Conservation (phyloP, 2,329 filamentous ascomycete species). For the Lachnellula suecica region DNA sequence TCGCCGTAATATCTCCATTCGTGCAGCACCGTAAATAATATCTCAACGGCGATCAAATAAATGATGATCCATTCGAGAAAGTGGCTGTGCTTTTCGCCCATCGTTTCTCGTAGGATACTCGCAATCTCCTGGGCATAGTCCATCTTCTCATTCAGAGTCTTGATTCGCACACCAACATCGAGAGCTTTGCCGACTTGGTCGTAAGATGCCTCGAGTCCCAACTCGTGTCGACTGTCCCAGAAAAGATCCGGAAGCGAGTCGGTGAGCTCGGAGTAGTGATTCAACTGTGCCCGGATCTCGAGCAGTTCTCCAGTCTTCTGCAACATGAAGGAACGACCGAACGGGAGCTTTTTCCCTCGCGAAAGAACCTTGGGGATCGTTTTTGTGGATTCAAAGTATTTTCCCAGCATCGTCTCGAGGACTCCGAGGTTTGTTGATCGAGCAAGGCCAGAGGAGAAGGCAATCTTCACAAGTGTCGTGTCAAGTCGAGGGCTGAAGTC, state of each 20-base stretch:
- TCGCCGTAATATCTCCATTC: conserved; percentile 31
- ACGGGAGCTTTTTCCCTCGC: conserved; percentile 60
- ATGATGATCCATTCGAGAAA: conserved; percentile 96
- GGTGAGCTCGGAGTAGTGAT: conserved; percentile 94
- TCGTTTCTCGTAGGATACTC: conserved; percentile 79
- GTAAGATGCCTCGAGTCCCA: conserved; percentile 91
- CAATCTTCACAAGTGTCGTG: conserved; percentile 84
- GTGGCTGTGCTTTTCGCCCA: conserved; percentile 87
- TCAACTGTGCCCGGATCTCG: conserved; percentile 85
- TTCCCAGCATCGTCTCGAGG: conserved; percentile 76
- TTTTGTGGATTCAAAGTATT: conserved; percentile 85
- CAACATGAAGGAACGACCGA: conserved; percentile 76
- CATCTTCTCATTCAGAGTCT: conserved; percentile 92
- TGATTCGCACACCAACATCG: conserved; percentile 89
- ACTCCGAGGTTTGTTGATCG: conserved; percentile 92
- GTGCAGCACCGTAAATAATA: conserved; percentile 78
- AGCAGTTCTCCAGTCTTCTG: conserved; percentile 92
- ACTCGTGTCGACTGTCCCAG: conserved; percentile 88
- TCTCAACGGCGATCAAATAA: conserved; percentile 86
- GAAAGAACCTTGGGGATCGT: conserved; percentile 78
- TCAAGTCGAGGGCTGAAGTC: conserved; percentile 38
- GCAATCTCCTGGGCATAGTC: conserved; percentile 97
- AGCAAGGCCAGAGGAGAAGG: conserved; percentile 91
- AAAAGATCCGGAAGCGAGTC: conserved; percentile 95
- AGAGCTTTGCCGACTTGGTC: conserved; percentile 87